These are phyloP conservation scores for Apiotrichum gracile DNA, from an alignment of 1,284 basidiomycete genomes.

Conservation along the genomic window DNA sequence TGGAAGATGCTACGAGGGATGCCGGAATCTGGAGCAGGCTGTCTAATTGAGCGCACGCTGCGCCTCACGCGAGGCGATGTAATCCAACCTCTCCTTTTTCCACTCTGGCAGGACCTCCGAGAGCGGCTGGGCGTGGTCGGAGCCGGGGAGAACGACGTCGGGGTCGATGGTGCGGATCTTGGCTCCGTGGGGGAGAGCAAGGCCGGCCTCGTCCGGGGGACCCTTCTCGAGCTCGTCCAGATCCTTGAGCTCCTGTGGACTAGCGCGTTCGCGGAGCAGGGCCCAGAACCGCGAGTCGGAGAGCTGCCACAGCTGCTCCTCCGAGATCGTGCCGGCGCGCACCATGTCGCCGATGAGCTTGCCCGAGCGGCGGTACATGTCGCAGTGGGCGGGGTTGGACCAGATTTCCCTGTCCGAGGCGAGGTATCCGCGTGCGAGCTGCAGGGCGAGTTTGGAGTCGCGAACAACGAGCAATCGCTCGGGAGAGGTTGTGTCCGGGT, in stretches of 20 bases:
- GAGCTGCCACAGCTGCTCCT: slow-evolving; percentile 11
- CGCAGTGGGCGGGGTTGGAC: slow-evolving; percentile 9
- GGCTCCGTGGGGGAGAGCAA: neutral
- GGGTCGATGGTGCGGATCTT: slow-evolving; percentile 17
- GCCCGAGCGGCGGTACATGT: slow-evolving; percentile 7
- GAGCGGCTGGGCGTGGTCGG: neutral
- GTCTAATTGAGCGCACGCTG: neutral
- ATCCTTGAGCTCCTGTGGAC: neutral
- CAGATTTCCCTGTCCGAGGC: slow-evolving; percentile 8
- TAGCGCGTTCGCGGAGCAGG: neutral
- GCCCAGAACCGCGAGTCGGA: slow-evolving; percentile 12
- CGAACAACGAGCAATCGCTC: slow-evolving; percentile 7
- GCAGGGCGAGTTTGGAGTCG: neutral
- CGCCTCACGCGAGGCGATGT: slow-evolving; percentile 5
- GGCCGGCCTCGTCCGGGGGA: neutral
- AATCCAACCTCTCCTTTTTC: slow-evolving; percentile 4
- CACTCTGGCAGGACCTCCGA: slow-evolving; percentile 1
- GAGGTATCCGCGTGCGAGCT: slow-evolving; percentile 9
- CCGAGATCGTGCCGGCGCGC: neutral
- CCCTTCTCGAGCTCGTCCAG: slow-evolving; percentile 6
- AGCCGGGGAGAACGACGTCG: slow-evolving; percentile 3
- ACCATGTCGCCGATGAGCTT: slow-evolving; percentile 8
- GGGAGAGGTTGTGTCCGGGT: neutral
- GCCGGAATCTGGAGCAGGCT: neutral
- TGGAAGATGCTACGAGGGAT: neutral